Conservation (phyloP, 2,329 filamentous ascomycete genomes). For the Cordyceps militaris region DNA sequence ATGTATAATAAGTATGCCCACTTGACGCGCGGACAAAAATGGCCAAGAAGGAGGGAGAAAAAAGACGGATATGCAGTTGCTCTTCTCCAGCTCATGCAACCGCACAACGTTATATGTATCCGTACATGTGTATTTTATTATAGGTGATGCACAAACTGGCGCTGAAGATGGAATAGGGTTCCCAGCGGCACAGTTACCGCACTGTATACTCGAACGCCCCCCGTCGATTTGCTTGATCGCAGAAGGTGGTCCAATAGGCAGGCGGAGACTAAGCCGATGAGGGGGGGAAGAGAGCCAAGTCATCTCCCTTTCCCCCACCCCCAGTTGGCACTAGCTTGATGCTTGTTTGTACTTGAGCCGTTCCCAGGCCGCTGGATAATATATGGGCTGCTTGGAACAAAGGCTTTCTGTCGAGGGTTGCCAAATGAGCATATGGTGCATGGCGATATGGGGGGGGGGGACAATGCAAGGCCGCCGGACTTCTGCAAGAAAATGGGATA, state of each 20-base stretch:
- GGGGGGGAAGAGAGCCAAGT: neutral
- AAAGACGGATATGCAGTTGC: neutral
- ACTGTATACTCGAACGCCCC: conserved; percentile 1
- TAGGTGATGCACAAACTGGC: too few relatives aligned
- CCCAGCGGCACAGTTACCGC: neutral
- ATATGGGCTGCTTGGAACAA: too few relatives aligned
- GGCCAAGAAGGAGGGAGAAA: neutral
- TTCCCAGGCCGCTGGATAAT: too few relatives aligned
- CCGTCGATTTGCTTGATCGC: neutral
- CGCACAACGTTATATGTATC: too few relatives aligned
- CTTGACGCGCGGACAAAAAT: neutral
- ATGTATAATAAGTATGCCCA: neutral
- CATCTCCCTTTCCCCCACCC: neutral
- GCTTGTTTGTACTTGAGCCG: neutral
- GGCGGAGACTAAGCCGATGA: neutral
- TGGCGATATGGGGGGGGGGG: neutral
- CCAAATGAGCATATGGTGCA: too few relatives aligned
- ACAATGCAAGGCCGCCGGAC: neutral
- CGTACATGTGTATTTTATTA: too few relatives aligned
- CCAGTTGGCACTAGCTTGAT: too few relatives aligned
- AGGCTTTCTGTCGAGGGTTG: too few relatives aligned
- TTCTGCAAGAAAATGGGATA: too few relatives aligned
- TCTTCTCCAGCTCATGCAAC: neutral
- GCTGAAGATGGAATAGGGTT: too few relatives aligned
- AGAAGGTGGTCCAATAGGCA: neutral